Base-by-base conservation (phyloP, 441 rosid genomes). In the Arabidopsis lyrata region DNA sequence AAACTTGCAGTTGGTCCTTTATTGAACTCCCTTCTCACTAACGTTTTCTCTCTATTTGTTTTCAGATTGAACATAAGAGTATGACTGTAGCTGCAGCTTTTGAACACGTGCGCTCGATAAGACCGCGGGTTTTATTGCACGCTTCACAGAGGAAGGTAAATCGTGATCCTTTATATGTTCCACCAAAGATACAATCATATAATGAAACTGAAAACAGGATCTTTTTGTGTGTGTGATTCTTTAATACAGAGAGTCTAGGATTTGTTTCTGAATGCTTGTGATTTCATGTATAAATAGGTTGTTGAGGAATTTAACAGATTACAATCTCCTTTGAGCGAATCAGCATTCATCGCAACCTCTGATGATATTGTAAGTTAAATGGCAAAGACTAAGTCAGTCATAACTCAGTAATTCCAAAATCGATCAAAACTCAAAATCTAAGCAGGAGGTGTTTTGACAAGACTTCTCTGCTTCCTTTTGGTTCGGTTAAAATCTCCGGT, bases 81-180 rank as follows among this genome's bases (percentile, higher is more conserved):
- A 89, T 93, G 98, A 80, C 90, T 41, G 93, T 91, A n/a, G 68
- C 65, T 57, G 72, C 81, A 59, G 97, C 96, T 57, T 83, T 89
- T 22, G 97, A 91, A 61, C 81, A 83, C 36, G 97, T 93, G 41
- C 83, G 88, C 62, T 86, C 89, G 14, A 86, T 86, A 83, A 87
- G 98, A 80, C 97, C 96, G 48, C 76, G 90, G 41, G 97, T 91
- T 47, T 84, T 88, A 66, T 83, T 93, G 16, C 91, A 92, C 62
- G 88, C 84, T 32, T 82, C 93, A 0, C 97, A 93, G 62, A 91
- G 93, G 94, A 83, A 86, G 88, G 97, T 91, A 74, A 72, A 20
- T 64, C 16, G 70, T 6, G 1, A 9, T 22, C 0, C n/a, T 39
- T 24, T 48, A 70, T 22, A 47, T 8, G 16, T 11, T 16, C 18